Percentiles rank a stretch among this genome's conserved stretches.
These are phyloP conservation scores for Orobanche coerulescens DNA, from an alignment of 257 asterid species.

Conservation along the genomic window DNA sequence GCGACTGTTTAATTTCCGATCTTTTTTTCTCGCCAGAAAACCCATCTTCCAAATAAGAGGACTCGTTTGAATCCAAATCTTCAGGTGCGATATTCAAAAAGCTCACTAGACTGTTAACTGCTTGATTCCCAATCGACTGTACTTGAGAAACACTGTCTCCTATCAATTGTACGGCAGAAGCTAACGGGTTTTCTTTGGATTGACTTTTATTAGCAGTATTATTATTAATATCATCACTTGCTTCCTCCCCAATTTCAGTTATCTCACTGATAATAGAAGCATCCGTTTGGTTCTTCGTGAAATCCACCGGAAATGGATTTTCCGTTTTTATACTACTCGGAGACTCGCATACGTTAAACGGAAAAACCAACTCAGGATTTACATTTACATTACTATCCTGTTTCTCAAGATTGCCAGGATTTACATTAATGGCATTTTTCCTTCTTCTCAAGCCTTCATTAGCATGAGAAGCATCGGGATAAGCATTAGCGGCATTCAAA, in stretches of 20 bases:
- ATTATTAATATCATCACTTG: constrained; percentile 30
- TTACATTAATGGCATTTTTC: constrained; percentile 37
- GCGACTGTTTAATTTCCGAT: constrained; percentile 25
- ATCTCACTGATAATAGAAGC: constrained; percentile 59
- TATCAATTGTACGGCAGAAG: constrained; percentile 84
- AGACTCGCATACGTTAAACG: constrained; percentile 51
- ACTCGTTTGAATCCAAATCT: constrained; percentile 68
- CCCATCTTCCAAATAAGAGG: constrained; percentile 39
- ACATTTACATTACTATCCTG: constrained; percentile 34
- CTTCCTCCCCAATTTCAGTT: constrained; percentile 60
- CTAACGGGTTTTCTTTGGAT: constrained; percentile 64
- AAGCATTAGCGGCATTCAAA: constrained; percentile 47
- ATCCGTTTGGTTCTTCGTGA: constrained; percentile 38
- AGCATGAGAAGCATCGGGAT: constrained; percentile 45
- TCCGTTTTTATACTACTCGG: constrained; percentile 46
- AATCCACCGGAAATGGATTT: constrained; percentile 47
- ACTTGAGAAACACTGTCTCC: constrained; percentile 96
- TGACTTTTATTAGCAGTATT: constrained; percentile 29
- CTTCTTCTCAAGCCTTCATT: constrained; percentile 75
- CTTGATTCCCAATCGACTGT: constrained; percentile 94
- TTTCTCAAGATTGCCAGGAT: constrained; percentile 45
- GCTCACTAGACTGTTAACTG: constrained; percentile 80
- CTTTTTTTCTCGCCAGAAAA: constrained; percentile 26
- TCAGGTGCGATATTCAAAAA: constrained; percentile 73
- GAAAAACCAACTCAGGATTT: constrained; percentile 36